These are phyloP conservation scores for Oryza australiensis DNA, from an alignment of 176 grass and related monocot genomes.

Conservation along the genomic window DNA sequence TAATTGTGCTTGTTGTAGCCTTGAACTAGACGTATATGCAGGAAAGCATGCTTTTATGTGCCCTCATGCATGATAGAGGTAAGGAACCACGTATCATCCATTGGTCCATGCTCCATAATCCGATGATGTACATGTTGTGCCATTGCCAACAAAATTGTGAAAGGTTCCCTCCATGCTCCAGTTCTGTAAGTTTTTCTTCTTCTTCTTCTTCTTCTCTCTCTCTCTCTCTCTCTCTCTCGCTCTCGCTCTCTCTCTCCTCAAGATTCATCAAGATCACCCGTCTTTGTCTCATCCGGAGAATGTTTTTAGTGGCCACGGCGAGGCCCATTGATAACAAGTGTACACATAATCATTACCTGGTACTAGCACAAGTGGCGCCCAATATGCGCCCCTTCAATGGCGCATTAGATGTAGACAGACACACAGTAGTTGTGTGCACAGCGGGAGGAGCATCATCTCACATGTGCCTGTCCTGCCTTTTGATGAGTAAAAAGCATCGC, in stretches of 20 bases:
- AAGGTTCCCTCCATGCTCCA: constrained; percentile 3
- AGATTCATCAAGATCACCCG: background rate
- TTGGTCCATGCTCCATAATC: constrained; percentile 14
- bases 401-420: constrained; percentile 25
- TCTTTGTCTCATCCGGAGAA: background rate
- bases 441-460: constrained; percentile 42
- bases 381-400: constrained; percentile 23
- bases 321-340: background rate
- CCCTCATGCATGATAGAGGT: constrained; percentile 12
- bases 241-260: background rate
- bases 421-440: background rate
- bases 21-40: constrained; percentile 40
- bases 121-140: constrained; percentile 20
- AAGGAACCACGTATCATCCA: background rate
- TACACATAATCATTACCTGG: constrained; percentile 11
- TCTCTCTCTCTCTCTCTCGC: too few relatives aligned
- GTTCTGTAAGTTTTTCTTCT: background rate
- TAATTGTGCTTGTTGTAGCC: constrained; percentile 45
- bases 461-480: constrained; percentile 42
- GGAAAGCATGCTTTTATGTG: constrained; percentile 37
- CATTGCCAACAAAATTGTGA: constrained; percentile 27
- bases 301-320: constrained; percentile 10
- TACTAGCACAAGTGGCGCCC: background rate
- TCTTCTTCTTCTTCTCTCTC: too few relatives aligned
- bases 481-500: constrained; percentile 24